A percentile compares a stretch with the other conserved stretches of the same genome.
Evolutionary conservation across 371 early-diverging fungal species (phyloP).

Genomic region (Saksenaea vasiformis): DNA sequence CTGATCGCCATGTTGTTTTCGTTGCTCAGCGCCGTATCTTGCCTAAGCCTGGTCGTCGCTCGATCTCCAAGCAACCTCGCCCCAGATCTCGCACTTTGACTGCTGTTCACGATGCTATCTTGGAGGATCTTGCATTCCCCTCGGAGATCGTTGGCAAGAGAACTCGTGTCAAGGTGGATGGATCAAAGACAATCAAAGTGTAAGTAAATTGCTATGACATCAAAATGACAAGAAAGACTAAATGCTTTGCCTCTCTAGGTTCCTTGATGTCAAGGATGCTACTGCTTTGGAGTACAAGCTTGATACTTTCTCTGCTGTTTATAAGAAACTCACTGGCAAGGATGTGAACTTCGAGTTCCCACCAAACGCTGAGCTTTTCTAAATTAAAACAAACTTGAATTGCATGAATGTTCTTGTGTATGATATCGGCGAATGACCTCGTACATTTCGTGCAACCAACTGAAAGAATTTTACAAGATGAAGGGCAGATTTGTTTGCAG

Average conservation of each 20-base stretch:
- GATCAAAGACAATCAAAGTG: conserved; percentile 91
- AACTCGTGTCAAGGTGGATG: conserved; percentile 94
- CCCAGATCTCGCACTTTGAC: conserved; percentile 96
- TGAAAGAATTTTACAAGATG: too few relatives aligned
- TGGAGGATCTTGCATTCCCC: conserved; percentile 96
- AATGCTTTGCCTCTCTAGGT: conserved; percentile 39
- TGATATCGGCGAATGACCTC: neutral
- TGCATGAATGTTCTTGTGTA: neutral
- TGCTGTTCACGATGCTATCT: conserved; percentile 90
- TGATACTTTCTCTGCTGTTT: conserved; percentile 94
- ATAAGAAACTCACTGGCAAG: conserved; percentile 96
- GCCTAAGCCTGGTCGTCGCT: conserved; percentile 85
- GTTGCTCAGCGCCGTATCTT: conserved; percentile 95
- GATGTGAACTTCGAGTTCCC: conserved; percentile 97
- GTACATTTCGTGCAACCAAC: neutral
- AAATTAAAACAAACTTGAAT: neutral
- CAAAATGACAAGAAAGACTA: too few relatives aligned
- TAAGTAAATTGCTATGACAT: conserved; percentile 43
- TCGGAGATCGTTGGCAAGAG: conserved; percentile 98
- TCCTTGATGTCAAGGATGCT: conserved; percentile 95
- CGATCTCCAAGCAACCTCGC: conserved; percentile 86
- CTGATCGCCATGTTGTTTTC: conserved; percentile 94
- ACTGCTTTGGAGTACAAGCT: conserved; percentile 97
- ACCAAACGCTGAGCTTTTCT: conserved; percentile 39
- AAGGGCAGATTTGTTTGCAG: too few relatives aligned